These are phyloP conservation scores for Tulasnella sp. DNA, from an alignment of 768 basidiomycete genomes.

Conservation along the genomic window DNA sequence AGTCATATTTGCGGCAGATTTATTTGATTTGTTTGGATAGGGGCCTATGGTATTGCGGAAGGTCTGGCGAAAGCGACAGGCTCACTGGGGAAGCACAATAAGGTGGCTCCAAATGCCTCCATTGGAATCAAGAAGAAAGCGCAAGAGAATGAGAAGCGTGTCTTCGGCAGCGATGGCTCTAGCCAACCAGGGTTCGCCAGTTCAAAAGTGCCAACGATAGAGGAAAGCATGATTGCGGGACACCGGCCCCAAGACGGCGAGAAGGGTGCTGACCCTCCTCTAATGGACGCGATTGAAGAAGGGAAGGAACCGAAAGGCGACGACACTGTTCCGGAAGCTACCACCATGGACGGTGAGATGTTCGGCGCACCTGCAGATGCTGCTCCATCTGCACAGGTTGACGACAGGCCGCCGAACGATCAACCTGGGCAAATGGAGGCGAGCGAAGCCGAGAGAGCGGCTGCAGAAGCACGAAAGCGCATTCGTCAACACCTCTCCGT, in stretches of 20 bases:
- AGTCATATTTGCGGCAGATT: background rate
- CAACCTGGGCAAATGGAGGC: constrained; percentile 35
- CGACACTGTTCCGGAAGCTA: constrained; percentile 26
- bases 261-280: constrained; percentile 24
- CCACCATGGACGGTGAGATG: constrained; percentile 33
- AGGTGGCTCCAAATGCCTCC: constrained; percentile 31
- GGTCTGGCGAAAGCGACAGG: constrained; percentile 28
- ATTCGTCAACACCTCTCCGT: constrained; percentile 43
- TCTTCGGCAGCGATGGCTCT: constrained; percentile 41
- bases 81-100: constrained; percentile 34
- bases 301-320: constrained; percentile 18
- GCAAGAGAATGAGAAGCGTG: constrained; percentile 41
- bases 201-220: constrained; percentile 53
- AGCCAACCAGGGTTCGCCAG: constrained; percentile 47
- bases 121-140: constrained; percentile 32
- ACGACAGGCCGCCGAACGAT: constrained; percentile 40
- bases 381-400: constrained; percentile 30
- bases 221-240: constrained; percentile 53
- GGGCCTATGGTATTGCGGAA: constrained; percentile 32
- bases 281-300: constrained; percentile 27
- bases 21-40: constrained; percentile 25
- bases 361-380: constrained; percentile 49
- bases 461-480: constrained; percentile 38
- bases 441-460: constrained; percentile 39
- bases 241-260: constrained; percentile 29